Conservation (phyloP, 2,329 filamentous ascomycete species). For the Lachnellula subtilissima region DNA sequence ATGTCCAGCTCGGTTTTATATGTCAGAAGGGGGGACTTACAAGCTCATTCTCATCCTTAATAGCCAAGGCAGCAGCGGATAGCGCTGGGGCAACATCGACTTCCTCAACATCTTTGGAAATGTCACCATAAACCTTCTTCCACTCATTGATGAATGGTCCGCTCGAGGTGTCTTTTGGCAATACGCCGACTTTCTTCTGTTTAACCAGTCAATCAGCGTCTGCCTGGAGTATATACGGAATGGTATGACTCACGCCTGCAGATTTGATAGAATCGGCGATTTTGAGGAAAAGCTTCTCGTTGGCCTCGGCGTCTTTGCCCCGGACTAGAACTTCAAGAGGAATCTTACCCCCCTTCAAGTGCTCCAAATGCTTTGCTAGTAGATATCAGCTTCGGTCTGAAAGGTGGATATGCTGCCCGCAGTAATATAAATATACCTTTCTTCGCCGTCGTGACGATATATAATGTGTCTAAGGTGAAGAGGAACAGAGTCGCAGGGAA, state of each 20-base stretch:
- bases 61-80: slow-evolving; percentile 76
- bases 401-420: neutral
- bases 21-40: slow-evolving; percentile 33
- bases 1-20: too few species aligned
- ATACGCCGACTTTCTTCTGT: slow-evolving; percentile 82
- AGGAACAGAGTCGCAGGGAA: slow-evolving; percentile 95
- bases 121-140: slow-evolving; percentile 75
- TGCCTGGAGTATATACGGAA: neutral
- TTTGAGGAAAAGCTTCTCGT: slow-evolving; percentile 83
- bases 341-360: slow-evolving; percentile 85
- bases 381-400: slow-evolving; percentile 29
- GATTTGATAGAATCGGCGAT: slow-evolving; percentile 82
- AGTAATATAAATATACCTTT: slow-evolving; percentile 60
- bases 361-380: slow-evolving; percentile 84
- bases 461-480: slow-evolving; percentile 80
- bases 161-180: slow-evolving; percentile 76
- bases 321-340: slow-evolving; percentile 88
- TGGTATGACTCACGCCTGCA: slow-evolving; percentile 62
- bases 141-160: slow-evolving; percentile 95
- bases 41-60: slow-evolving; percentile 93
- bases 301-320: slow-evolving; percentile 86
- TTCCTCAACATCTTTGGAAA: slow-evolving; percentile 81
- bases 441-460: slow-evolving; percentile 92
- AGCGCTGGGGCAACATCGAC: slow-evolving; percentile 80
- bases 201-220: slow-evolving; percentile 10